A percentile compares a stretch with the other conserved stretches of the same genome.
Conservation (phyloP, 169 alveolate species). For the Plasmodium billcollinsi region DNA sequence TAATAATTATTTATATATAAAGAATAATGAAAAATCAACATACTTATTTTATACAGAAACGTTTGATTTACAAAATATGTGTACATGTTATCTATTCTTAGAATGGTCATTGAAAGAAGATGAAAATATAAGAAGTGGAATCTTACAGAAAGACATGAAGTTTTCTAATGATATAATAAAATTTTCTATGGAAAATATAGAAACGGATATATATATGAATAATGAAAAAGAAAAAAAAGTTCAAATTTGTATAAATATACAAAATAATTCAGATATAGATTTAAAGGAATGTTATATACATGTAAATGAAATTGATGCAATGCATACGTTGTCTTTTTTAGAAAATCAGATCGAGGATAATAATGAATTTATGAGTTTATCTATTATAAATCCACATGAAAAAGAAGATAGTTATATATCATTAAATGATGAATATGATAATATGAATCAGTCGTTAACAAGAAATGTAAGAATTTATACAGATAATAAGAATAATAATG, state of each 20-base stretch:
- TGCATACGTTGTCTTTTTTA: background rate
- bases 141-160: slow-evolving; percentile 11
- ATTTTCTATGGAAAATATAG: slow-evolving; percentile 26
- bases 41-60: background rate
- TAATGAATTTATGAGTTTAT: background rate
- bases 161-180: slow-evolving; percentile 28
- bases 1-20: slow-evolving; percentile 27
- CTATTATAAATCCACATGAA: background rate
- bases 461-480: too few relatives aligned
- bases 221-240: slow-evolving; percentile 28
- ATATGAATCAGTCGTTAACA: background rate
- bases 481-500: too few relatives aligned
- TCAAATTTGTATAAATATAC: slow-evolving; percentile 36
- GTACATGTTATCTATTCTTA: slow-evolving; percentile 10
- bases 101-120: slow-evolving; percentile 29
- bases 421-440: background rate
- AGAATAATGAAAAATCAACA: slow-evolving; percentile 33
- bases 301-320: slow-evolving; percentile 32
- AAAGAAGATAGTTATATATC: background rate
- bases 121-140: slow-evolving; percentile 12
- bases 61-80: background rate
- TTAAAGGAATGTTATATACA: slow-evolving; percentile 47
- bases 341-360: background rate
- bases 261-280: slow-evolving; percentile 41
- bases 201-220: slow-evolving; percentile 44